phyloP scores from a whole-genome alignment of 257 asterid species.

The Jaltomata sinuosa region DNA sequence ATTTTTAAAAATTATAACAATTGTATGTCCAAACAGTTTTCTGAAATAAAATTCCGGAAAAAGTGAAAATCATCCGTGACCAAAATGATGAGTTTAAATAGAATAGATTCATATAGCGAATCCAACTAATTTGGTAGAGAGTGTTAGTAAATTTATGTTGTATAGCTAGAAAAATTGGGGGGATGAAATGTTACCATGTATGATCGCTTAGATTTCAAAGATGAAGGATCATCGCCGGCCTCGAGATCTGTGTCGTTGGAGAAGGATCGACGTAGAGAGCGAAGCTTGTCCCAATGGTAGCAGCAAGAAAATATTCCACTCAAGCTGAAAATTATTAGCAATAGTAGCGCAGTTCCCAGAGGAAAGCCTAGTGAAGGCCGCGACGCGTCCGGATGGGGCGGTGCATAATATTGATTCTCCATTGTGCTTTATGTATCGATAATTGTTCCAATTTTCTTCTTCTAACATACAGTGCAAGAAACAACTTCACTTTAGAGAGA shows the following conservation, averaged over 20 bases:
- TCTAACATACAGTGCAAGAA: neutral
- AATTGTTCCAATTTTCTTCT: neutral
- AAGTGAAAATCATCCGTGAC: no score
- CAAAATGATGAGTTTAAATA: neutral
- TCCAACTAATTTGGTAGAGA: neutral
- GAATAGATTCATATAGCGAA: neutral
- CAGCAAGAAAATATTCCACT: conserved; percentile 91
- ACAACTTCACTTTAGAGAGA: neutral
- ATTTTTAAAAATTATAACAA: no score
- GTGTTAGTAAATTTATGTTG: neutral
- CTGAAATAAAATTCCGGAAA: no score
- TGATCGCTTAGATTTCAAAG: conserved; percentile 35
- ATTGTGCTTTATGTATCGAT: neutral
- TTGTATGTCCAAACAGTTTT: no score
- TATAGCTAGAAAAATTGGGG: neutral
- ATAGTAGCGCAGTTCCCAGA: conserved; percentile 77
- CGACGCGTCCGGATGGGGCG: conserved; percentile 33
- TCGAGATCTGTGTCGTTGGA: conserved; percentile 18
- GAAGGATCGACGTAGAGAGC: conserved; percentile 42
- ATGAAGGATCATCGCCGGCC: conserved; percentile 21
- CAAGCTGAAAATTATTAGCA: conserved; percentile 71
- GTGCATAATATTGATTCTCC: conserved; percentile 51
- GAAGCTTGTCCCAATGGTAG: conserved; percentile 97
- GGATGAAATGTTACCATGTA: conserved; percentile 22
- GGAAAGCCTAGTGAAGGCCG: conserved; percentile 92